Conservation (phyloP, 257 asterid genomes). For the Primulina huaijiensis region DNA sequence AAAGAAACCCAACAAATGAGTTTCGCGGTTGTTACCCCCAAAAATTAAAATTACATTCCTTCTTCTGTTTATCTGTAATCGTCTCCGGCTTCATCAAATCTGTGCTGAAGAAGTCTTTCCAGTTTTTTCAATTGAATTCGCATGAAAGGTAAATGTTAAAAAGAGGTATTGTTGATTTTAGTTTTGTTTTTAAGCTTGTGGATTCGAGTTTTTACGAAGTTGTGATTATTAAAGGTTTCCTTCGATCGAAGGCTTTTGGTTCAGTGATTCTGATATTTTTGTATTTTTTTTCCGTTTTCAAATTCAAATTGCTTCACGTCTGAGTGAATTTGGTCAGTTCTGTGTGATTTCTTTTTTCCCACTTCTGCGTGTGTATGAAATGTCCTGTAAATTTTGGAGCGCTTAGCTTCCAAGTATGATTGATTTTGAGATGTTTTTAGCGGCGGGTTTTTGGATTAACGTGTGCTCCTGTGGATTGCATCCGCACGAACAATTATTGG, state of each 20-base stretch:
- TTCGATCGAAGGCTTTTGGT: constrained; percentile 28
- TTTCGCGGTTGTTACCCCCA: constrained; percentile 60
- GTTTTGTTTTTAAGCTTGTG: constrained; percentile 21
- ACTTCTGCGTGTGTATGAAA: neutral
- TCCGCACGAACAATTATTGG: constrained; percentile 13
- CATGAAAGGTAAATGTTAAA: constrained; percentile 30
- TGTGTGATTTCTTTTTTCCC: constrained; percentile 16
- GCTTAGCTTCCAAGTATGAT: constrained; percentile 21
- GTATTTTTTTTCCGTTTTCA: constrained; percentile 11
- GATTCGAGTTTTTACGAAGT: constrained; percentile 24
- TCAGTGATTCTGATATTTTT: neutral
- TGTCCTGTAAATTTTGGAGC: neutral
- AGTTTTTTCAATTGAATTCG: constrained; percentile 44
- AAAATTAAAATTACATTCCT: constrained; percentile 29
- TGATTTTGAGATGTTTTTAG: constrained; percentile 26
- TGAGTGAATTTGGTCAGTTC: constrained; percentile 25
- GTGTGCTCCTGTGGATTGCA: constrained; percentile 1
- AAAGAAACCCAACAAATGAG: constrained; percentile 33
- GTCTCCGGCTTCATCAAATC: neutral
- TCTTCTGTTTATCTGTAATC: constrained; percentile 31
- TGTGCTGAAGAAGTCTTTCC: neutral
- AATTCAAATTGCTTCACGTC: constrained; percentile 18
- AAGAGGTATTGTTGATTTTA: constrained; percentile 15
- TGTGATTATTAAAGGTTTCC: constrained; percentile 17
- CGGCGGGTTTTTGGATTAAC: constrained; percentile 24